A percentile compares a stretch with the other conserved stretches of the same genome.
These are phyloP conservation scores for Bothriochloa decipiens DNA, from an alignment of 176 grass and related monocot genomes.

Conservation along the genomic window DNA sequence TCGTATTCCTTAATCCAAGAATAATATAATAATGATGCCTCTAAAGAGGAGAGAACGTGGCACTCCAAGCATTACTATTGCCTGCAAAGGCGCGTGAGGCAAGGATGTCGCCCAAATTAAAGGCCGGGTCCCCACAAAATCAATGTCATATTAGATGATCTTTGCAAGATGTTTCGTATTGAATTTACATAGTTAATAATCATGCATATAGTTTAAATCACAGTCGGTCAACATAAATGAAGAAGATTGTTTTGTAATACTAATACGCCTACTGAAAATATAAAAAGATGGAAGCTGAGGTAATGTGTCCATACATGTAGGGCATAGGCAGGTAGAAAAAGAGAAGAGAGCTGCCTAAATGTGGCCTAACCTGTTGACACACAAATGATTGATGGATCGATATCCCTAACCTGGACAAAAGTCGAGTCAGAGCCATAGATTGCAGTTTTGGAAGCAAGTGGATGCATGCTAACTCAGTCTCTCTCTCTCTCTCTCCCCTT, in stretches of 20 bases:
- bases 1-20: too few relatives aligned
- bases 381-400: neutral
- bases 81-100: too few relatives aligned
- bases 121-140: neutral
- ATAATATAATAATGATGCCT: too few relatives aligned
- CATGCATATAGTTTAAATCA: neutral
- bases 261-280: too few relatives aligned
- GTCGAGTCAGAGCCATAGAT: slow-evolving; percentile 6
- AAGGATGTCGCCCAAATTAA: too few relatives aligned
- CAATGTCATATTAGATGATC: neutral
- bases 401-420: slow-evolving; percentile 3
- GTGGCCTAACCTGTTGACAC: neutral
- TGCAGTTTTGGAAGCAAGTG: slow-evolving; percentile 24
- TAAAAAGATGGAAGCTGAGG: neutral
- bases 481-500: neutral
- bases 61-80: too few relatives aligned
- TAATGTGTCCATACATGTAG: neutral
- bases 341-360: neutral
- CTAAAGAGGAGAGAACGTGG: too few relatives aligned
- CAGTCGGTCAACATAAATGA: neutral
- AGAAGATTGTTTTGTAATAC: too few relatives aligned
- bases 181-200: too few relatives aligned
- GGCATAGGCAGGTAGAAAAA: neutral
- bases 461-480: neutral
- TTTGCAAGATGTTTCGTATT: too few relatives aligned